Evolutionary conservation across 305 asterid species (phyloP).

Genomic region (Fraxinus sp.): DNA sequence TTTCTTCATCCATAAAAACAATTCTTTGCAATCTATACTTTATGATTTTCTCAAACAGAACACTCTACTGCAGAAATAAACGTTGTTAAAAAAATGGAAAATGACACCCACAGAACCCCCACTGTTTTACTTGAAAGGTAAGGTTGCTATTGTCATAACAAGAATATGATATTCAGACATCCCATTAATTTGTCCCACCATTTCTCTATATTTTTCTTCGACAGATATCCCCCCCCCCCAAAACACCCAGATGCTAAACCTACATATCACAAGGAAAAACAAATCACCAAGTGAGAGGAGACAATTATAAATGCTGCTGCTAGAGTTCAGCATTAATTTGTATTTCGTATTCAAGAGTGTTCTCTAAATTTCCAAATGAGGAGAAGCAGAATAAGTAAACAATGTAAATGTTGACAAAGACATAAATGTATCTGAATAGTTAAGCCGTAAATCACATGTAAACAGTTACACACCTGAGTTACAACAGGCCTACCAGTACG

Average conservation of each 20-base stretch:
- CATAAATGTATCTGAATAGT: background rate
- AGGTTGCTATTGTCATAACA: background rate
- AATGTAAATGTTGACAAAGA: background rate
- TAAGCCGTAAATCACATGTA: background rate
- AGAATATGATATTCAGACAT: background rate
- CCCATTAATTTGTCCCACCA: background rate
- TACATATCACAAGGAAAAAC: background rate
- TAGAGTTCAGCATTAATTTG: background rate
- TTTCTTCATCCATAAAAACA: background rate
- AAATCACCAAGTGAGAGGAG: background rate
- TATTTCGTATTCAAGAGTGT: background rate
- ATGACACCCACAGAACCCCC: background rate
- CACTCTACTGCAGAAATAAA: background rate
- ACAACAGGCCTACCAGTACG: conserved; percentile 66
- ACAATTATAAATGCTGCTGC: background rate
- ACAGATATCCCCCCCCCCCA: background rate
- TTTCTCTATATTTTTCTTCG: background rate
- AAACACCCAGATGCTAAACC: background rate
- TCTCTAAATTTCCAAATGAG: background rate
- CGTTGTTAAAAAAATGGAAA: background rate
- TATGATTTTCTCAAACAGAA: background rate
- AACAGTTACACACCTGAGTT: conserved; percentile 58
- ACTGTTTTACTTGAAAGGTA: background rate
- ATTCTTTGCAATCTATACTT: background rate
- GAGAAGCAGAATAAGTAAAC: background rate